A percentile compares a stretch with the other conserved stretches of the same genome.
Conservation (phyloP, 139 green algal genomes). For the Chlamydomonas incerta region DNA sequence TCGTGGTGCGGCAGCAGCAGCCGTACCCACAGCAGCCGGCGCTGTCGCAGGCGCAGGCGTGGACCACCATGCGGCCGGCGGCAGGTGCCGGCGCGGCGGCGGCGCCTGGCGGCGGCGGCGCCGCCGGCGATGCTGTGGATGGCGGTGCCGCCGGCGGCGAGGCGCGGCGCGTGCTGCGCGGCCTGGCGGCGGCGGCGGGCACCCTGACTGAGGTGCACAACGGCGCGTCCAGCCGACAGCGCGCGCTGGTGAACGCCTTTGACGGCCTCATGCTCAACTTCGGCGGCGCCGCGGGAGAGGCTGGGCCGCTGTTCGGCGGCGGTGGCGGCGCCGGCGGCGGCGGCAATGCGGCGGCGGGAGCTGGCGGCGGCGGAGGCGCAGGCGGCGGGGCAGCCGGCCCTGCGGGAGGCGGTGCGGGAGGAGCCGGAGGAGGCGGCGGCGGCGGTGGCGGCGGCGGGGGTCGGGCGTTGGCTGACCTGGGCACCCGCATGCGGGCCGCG, state of each 20-base stretch:
- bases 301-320: too few species aligned
- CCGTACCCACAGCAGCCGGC: neutral
- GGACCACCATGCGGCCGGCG: neutral
- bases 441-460: neutral
- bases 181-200: neutral
- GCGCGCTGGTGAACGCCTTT: too few species aligned
- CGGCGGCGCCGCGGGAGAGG: too few species aligned
- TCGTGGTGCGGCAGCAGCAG: neutral
- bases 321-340: too few species aligned
- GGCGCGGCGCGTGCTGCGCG: neutral
- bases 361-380: too few species aligned
- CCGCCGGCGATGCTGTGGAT: neutral
- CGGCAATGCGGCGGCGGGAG: too few species aligned
- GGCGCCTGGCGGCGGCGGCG: neutral
- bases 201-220: neutral
- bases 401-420: too few species aligned
- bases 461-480: neutral
- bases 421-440: neutral
- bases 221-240: too few species aligned
- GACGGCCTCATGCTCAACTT: too few species aligned
- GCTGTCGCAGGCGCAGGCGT: neutral
- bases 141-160: too few species aligned
- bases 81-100: neutral
- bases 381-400: too few species aligned
- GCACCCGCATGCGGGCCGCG: neutral